phyloP scores from a whole-genome alignment of 352 stramenopile species.

The Globisporangium apiculatum region DNA sequence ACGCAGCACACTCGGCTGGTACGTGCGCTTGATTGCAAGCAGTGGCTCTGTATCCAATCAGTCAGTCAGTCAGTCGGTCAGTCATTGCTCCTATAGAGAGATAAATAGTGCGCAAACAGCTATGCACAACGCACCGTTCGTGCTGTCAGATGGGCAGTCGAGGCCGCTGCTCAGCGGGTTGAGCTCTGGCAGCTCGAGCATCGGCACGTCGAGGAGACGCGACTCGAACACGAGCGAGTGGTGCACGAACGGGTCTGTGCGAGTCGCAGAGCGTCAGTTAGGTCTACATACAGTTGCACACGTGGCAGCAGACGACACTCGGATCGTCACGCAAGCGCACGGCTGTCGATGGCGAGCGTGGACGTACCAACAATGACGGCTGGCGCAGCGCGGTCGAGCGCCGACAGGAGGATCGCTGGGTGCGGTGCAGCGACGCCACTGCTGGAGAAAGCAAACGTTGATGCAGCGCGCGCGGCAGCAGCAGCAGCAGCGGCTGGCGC shows the following conservation, averaged over 20 bases:
- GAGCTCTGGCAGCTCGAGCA: slow-evolving; percentile 11
- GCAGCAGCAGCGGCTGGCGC: slow-evolving; percentile 2
- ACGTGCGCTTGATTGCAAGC: slow-evolving; percentile 78
- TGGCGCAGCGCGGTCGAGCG: slow-evolving; percentile 8
- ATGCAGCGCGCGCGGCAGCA: slow-evolving; percentile 4
- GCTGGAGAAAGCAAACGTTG: slow-evolving; percentile 4
- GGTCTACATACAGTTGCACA: background rate
- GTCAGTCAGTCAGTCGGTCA: background rate
- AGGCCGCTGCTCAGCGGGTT: slow-evolving; percentile 8
- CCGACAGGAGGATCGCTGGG: slow-evolving; percentile 13
- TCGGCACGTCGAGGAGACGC: slow-evolving; percentile 5
- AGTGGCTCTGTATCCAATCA: slow-evolving; percentile 36
- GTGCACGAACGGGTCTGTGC: slow-evolving; percentile 9
- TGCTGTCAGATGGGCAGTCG: slow-evolving; percentile 11
- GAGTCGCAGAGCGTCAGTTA: too few relatives aligned
- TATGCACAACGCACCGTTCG: slow-evolving; percentile 7
- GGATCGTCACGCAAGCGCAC: background rate
- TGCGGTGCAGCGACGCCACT: slow-evolving; percentile 1
- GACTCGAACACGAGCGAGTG: slow-evolving; percentile 14
- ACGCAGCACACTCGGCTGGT: slow-evolving; percentile 80
- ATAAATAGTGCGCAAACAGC: background rate
- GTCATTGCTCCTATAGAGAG: background rate
- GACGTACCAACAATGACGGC: slow-evolving; percentile 8
- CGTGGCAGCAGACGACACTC: background rate
- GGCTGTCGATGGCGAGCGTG: background rate